Evolutionary conservation across 1,284 basidiomycete genomes (phyloP).

Genomic region (Irpex rosettiformis): DNA sequence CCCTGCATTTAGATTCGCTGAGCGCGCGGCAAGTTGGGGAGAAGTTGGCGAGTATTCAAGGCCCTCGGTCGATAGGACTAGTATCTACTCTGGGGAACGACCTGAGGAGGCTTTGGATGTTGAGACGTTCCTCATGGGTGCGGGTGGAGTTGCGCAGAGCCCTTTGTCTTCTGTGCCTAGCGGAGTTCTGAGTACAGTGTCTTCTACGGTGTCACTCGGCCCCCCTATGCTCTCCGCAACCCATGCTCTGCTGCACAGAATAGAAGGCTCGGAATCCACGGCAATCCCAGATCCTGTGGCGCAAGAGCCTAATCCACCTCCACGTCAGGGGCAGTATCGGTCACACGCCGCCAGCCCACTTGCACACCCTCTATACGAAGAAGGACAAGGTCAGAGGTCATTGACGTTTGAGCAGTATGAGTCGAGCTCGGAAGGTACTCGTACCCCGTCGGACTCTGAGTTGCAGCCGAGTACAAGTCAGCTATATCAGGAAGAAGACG

Average conservation of each 20-base stretch:
- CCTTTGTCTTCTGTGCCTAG: constrained; percentile 38
- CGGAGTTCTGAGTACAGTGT: constrained; percentile 30
- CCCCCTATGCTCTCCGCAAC: constrained; percentile 19
- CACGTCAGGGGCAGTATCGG: constrained; percentile 21
- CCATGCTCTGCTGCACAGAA: constrained; percentile 24
- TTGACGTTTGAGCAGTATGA: constrained; percentile 14
- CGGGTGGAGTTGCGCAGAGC: constrained; percentile 46
- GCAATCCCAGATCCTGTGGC: constrained; percentile 23
- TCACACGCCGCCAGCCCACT: constrained; percentile 38
- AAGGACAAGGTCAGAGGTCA: constrained; percentile 8
- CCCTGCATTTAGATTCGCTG: constrained; percentile 34
- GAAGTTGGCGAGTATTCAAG: constrained; percentile 41
- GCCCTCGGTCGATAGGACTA: constrained; percentile 44
- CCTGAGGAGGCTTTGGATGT: constrained; percentile 39
- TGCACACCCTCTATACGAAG: constrained; percentile 24
- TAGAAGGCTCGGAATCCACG: constrained; percentile 18
- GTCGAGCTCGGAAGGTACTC: constrained; percentile 6
- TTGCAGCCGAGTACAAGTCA: constrained; percentile 30
- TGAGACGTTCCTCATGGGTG: constrained; percentile 47
- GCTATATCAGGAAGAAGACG: constrained; percentile 35
- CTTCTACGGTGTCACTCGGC: constrained; percentile 25
- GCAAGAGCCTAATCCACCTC: constrained; percentile 20
- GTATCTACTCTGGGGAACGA: constrained; percentile 39
- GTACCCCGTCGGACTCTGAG: constrained; percentile 14
- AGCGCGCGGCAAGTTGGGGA: constrained; percentile 64